A percentile compares a stretch with the other conserved stretches of the same genome.
Conservation (phyloP, 192 early-diverging fungal species). For the Allomyces macrogynus region DNA sequence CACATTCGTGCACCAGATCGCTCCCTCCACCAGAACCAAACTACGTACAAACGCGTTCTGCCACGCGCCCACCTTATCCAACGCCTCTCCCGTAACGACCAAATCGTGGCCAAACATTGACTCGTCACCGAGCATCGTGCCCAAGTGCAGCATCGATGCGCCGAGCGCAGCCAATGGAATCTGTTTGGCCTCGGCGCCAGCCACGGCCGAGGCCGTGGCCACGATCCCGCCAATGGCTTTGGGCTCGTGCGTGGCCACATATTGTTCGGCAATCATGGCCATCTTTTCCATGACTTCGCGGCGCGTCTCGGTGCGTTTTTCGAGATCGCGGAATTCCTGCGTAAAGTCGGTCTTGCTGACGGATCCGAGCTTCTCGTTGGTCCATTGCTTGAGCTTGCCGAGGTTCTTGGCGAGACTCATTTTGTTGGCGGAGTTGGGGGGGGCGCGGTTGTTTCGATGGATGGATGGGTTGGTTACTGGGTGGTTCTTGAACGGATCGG, state of each 20-base stretch:
- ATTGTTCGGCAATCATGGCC: slow-evolving; percentile 23
- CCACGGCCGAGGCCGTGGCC: slow-evolving; percentile 19
- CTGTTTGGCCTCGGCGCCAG: slow-evolving; percentile 38
- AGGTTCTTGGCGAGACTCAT: slow-evolving; percentile 20
- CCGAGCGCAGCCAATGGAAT: slow-evolving; percentile 44
- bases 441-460: too few species aligned
- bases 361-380: slow-evolving; percentile 61
- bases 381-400: slow-evolving; percentile 50
- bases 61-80: too few species aligned
- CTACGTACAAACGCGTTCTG: too few species aligned
- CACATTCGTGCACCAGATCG: slow-evolving; percentile 9
- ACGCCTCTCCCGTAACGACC: too few species aligned
- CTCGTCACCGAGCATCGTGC: slow-evolving; percentile 14
- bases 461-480: too few species aligned
- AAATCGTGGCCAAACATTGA: too few species aligned
- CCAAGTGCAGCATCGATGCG: slow-evolving; percentile 36
- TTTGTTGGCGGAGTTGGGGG: too few species aligned
- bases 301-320: slow-evolving; percentile 47
- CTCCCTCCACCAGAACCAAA: too few species aligned
- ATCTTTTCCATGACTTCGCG: slow-evolving; percentile 43
- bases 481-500: too few species aligned
- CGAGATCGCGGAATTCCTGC: slow-evolving; percentile 66
- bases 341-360: slow-evolving; percentile 45
- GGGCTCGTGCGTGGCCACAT: slow-evolving; percentile 2
- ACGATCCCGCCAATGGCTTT: slow-evolving; percentile 40